Percentiles rank a stretch among this genome's conserved stretches.
Evolutionary conservation across 176 grass and related monocot species (phyloP).

Genomic region (Oryza rufipogon): DNA sequence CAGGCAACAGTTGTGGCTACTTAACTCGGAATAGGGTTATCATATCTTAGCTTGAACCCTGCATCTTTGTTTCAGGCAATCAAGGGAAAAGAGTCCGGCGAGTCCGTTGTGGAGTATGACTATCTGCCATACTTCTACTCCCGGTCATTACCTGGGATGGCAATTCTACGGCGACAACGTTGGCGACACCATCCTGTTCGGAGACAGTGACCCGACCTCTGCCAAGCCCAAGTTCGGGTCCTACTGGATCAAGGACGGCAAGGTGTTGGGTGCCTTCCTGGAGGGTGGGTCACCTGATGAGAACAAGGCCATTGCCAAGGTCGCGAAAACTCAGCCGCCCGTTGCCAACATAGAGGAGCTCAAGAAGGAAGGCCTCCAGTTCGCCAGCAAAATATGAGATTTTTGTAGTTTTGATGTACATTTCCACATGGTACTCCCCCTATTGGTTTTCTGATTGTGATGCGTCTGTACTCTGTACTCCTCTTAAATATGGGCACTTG

Average conservation of each 20-base stretch:
- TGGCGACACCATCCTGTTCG: constrained; percentile 76
- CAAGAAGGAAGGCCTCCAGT: constrained; percentile 65
- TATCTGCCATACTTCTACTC: constrained; percentile 98
- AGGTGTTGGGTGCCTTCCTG: constrained; percentile 80
- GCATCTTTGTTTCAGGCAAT: constrained; percentile 61
- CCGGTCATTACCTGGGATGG: constrained; percentile 86
- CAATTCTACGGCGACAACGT: constrained; percentile 97
- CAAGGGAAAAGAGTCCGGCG: constrained; percentile 70
- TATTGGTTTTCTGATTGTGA: constrained; percentile 21
- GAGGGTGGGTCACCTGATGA: constrained; percentile 87
- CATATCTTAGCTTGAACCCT: background rate
- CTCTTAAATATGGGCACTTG: background rate
- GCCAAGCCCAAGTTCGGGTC: constrained; percentile 89
- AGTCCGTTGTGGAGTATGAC: constrained; percentile 67
- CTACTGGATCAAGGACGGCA: constrained; percentile 95
- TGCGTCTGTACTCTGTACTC: constrained; percentile 21
- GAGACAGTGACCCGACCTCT: constrained; percentile 63
- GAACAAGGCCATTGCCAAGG: constrained; percentile 80
- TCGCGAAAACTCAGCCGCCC: constrained; percentile 67
- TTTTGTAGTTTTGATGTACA: constrained; percentile 8
- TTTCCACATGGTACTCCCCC: background rate
- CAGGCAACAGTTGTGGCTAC: too few species aligned
- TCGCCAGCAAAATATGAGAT: constrained; percentile 77
- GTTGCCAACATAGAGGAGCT: constrained; percentile 55
- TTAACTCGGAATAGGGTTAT: background rate